Evolutionary conservation across 2,329 filamentous ascomycete genomes (phyloP), one percentile per base, ranked within the genome.

Genomic region (Gliomastix tumulicola): DNA sequence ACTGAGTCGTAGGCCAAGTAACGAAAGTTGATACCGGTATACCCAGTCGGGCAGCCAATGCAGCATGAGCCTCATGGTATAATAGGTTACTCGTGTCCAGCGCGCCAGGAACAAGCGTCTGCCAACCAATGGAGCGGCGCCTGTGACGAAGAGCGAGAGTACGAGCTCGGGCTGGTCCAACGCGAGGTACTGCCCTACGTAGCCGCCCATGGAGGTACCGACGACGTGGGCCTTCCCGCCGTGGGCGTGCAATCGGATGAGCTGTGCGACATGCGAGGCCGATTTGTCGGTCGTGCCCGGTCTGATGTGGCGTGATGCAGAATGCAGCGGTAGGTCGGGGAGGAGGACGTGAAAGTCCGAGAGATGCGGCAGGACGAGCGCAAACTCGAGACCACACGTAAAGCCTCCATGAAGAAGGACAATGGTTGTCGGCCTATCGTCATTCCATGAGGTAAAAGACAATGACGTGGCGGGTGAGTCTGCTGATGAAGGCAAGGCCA

Each of bases 191-290:
- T 59, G 44, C 21, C 49, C 47, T 3, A 63, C 40, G 37, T 54
- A 66, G 2, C 60, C 62, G 10, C 62, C 62, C 36, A 61, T 59
- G 3, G 62, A 68, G 17, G 66, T 31, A 4, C 62, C 62, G 21
- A 62, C 58, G 21, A 66, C 31, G 42, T 66, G 63, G 5, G 62
- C 63, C 4, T 44, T 44, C 6, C 54, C 49, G 35, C 50, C 46
- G 31, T 63, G 55, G 10, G 61, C 62, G 37, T 58, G 50, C 5
- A 41, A 37, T 9, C 48, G 51, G 36, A 67, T 62, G 35, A 66
- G 46, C 3, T 44, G 36, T 9, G 62, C 56, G 13, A 67, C 47
- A 12, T 48, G 50, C 20, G 55, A 49, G 28, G 59, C 55, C 16
- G 50, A 47, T 18, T 50, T 43, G 8, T 40, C 41, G 28, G 61